Percentiles rank a stretch among this genome's conserved stretches.
Evolutionary conservation across 1,139 yeast genomes (phyloP).

Genomic region (Blastobotrys arbuscula): DNA sequence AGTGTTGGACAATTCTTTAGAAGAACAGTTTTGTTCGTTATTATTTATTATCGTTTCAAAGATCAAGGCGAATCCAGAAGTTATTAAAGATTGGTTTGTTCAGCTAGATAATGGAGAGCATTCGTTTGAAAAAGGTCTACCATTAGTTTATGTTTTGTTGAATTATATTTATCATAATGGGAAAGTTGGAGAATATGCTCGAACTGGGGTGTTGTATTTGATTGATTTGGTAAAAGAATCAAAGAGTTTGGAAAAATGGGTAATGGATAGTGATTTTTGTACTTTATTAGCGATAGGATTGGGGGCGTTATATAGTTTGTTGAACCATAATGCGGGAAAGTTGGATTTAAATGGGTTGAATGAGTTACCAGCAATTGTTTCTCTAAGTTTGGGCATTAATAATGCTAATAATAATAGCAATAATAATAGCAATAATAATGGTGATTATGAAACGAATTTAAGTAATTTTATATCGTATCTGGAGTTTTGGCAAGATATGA

Average conservation of each 20-base stretch:
- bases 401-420: neutral
- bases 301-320: slow-evolving; percentile 31
- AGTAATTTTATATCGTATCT: slow-evolving; percentile 25
- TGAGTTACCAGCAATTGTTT: slow-evolving; percentile 14
- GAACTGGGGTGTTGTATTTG: slow-evolving; percentile 30
- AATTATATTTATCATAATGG: slow-evolving; percentile 29
- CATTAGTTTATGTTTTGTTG: slow-evolving; percentile 27
- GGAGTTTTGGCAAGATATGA: slow-evolving; percentile 32
- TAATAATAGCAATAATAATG: neutral
- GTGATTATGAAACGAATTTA: slow-evolving; percentile 13
- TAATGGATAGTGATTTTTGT: slow-evolving; percentile 28
- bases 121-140: slow-evolving; percentile 15
- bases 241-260: slow-evolving; percentile 26
- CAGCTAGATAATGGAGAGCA: slow-evolving; percentile 10
- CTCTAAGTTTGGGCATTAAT: slow-evolving; percentile 5
- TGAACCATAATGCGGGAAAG: slow-evolving; percentile 15
- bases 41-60: slow-evolving; percentile 21
- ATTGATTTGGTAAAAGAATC: slow-evolving; percentile 25
- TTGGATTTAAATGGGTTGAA: neutral
- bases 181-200: slow-evolving; percentile 28
- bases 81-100: slow-evolving; percentile 21
- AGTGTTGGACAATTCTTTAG: slow-evolving; percentile 14
- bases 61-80: slow-evolving; percentile 19
- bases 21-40: slow-evolving; percentile 20
- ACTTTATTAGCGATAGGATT: slow-evolving; percentile 32